A percentile compares a stretch with the other conserved stretches of the same genome.
Conservation (phyloP, 2,329 filamentous ascomycete species). For the Exophiala bonariae region DNA sequence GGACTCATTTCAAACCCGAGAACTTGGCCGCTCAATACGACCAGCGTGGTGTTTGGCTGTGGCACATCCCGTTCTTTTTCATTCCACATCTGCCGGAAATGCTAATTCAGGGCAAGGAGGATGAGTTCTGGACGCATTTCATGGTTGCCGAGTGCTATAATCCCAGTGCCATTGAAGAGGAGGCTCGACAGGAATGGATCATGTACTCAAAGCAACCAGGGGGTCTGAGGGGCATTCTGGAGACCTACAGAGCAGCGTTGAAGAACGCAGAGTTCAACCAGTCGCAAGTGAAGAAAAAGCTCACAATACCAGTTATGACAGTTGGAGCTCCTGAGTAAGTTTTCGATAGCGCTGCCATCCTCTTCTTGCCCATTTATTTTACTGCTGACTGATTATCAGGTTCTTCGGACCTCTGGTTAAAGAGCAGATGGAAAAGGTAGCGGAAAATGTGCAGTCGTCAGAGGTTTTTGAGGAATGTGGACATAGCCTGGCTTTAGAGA, state of each 20-base stretch:
- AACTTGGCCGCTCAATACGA: conserved; percentile 48
- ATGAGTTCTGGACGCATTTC: conserved; percentile 43
- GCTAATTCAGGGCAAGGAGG: conserved; percentile 41
- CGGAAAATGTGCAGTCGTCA: conserved; percentile 1
- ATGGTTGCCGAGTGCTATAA: conserved; percentile 39
- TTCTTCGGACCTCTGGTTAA: conserved; percentile 10
- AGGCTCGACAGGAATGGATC: conserved; percentile 44
- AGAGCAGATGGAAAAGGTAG: conserved; percentile 6
- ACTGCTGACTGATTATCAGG: too few relatives aligned
- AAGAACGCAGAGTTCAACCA: conserved; percentile 46
- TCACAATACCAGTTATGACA: conserved; percentile 25
- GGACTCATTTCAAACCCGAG: conserved; percentile 6
- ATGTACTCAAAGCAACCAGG: conserved; percentile 42
- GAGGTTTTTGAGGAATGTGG: conserved; percentile 14
- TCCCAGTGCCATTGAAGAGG: conserved; percentile 35
- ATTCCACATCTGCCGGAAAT: conserved; percentile 56
- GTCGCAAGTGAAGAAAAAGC: conserved; percentile 41
- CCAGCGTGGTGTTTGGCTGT: conserved; percentile 44
- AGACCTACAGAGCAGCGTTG: conserved; percentile 58
- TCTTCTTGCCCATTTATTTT: too few relatives aligned
- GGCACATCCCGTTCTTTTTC: conserved; percentile 58
- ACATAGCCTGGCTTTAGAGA: conserved; percentile 9
- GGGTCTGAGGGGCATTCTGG: conserved; percentile 51
- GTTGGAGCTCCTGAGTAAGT: conserved; percentile 12
- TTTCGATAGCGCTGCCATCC: too few relatives aligned